phyloP scores from a whole-genome alignment of 257 asterid species.

The Solanum dulcamara region DNA sequence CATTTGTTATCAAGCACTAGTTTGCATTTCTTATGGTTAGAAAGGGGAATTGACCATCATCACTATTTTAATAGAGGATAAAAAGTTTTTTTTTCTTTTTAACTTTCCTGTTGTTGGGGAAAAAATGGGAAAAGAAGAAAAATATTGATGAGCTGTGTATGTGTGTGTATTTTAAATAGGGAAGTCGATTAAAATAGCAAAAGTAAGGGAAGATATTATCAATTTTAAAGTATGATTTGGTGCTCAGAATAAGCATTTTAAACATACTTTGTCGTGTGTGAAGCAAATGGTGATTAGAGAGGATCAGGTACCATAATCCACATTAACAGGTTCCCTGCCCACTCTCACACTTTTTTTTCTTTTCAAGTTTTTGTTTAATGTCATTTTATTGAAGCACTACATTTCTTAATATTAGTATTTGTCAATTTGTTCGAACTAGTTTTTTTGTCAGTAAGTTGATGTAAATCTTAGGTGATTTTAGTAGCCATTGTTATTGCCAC shows the following conservation, averaged over 20 bases:
- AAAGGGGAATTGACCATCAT: background rate
- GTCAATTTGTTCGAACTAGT: no score
- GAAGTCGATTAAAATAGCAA: background rate
- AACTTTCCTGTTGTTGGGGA: background rate
- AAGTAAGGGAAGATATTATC: background rate
- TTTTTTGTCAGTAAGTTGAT: no score
- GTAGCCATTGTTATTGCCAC: background rate
- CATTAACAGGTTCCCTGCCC: constrained; percentile 8
- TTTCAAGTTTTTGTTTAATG: no score
- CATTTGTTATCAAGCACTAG: background rate
- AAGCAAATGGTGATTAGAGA: constrained; percentile 19
- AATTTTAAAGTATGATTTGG: constrained; percentile 23
- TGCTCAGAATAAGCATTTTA: constrained; percentile 19
- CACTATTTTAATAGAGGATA: background rate
- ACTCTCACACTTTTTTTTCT: background rate
- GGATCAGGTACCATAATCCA: constrained; percentile 31
- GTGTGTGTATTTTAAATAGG: no score
- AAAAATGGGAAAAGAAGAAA: background rate
- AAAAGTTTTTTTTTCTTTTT: background rate
- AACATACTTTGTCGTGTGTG: background rate
- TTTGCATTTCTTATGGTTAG: background rate
- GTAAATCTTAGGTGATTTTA: background rate
- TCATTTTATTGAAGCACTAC: no score
- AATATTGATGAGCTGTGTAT: no score
- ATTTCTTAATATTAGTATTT: no score